Evolutionary conservation across 306 rosid genomes (phyloP), one percentile per base, ranked within the genome.

Genomic region (Sesbania bispinosa): DNA sequence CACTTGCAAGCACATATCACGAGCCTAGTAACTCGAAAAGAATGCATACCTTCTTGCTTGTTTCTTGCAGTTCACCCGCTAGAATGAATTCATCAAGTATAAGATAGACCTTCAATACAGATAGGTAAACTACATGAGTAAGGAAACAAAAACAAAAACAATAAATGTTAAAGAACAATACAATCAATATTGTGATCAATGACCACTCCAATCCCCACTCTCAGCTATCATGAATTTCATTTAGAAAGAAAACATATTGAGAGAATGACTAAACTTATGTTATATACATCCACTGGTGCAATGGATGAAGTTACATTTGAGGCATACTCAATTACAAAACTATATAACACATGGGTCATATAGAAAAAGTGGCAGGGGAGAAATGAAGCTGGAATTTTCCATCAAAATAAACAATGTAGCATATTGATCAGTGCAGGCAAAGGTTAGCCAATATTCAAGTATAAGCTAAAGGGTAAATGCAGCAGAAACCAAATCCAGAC

Each of bases 51-150:
- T 74, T 83, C 50, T 83, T 83, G 84, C 87, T 83, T 36, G 87
- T 83, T 79, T 83, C 87, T 79, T 83, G 87, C 71, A 83, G 62
- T 76, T 83, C 87, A 14, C 87, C 87, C 29, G 87, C 87, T 33
- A 83, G 87, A 76, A 83, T 83, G 79, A 83, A 83, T 76, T 83
- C 84, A 23, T 83, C 87, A 36, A 83, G 87, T 79, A 83, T 83
- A 66, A 83, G 87, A 73, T 83, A 83, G 60, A 83, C 87, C 87
- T 83, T 79, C 66, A 83, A 36, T 41, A 35, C 21, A 66, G 15
- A 30, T 4, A 60, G 51, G 53, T 16, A 65, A 70, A 57, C 11
- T 35, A 39, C 13, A 59, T 70, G 58, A 82, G 73, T 33, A 62
- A 45, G 42, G 20, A 53, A 74, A 55, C 24, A 71, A n/a, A n/a